Evolutionary conservation across 1,284 basidiomycete genomes (phyloP).

Genomic region (Coniferiporia sulphurascens): DNA sequence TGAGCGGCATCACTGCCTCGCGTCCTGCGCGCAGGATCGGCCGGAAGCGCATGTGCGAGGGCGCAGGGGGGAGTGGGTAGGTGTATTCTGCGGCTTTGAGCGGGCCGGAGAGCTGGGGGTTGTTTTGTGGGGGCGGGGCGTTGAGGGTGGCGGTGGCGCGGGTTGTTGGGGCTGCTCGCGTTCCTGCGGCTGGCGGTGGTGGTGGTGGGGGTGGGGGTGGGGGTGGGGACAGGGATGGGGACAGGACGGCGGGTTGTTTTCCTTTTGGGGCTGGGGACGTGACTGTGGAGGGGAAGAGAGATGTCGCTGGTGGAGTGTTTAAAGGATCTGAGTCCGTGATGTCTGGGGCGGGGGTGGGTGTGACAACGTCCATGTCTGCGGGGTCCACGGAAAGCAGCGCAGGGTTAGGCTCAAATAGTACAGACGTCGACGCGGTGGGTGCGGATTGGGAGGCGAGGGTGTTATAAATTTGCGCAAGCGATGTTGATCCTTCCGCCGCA

Average conservation of each 20-base stretch:
- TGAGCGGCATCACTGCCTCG: conserved; percentile 61
- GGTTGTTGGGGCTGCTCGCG: too few species aligned
- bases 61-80: conserved; percentile 54
- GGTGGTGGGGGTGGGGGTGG: not conserved
- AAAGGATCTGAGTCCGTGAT: not conserved
- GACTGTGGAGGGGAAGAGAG: not conserved
- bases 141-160: conserved; percentile 1
- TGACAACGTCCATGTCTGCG: not conserved
- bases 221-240: too few species aligned
- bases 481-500: not conserved
- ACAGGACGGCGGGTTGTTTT: not conserved
- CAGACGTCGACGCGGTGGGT: not conserved
- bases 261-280: not conserved
- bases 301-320: not conserved
- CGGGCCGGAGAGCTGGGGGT: conserved; percentile 21
- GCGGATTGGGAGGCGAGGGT: not conserved
- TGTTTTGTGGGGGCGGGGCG: conserved; percentile 10
- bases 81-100: conserved; percentile 37
- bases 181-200: too few species aligned
- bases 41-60: conserved; percentile 62
- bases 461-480: not conserved
- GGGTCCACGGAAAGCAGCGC: not conserved
- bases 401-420: conserved; percentile 7
- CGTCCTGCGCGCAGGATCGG: conserved; percentile 56
- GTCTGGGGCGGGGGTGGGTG: not conserved